These are phyloP conservation scores for Syzygium aromaticum DNA, from an alignment of 345 rosid genomes.

Conservation along the genomic window DNA sequence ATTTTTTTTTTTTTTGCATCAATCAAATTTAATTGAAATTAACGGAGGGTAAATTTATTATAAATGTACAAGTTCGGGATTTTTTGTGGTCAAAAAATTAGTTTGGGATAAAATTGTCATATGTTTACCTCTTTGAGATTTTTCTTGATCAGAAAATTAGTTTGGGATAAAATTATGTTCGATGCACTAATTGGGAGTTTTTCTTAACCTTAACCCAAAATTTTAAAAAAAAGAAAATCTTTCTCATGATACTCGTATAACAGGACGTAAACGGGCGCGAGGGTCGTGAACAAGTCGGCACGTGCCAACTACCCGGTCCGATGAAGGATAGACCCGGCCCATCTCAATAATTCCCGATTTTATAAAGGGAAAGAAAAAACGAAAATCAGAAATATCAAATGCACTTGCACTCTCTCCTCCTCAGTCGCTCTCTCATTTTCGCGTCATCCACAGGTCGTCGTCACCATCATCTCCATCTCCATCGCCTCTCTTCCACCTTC, in stretches of 20 bases:
- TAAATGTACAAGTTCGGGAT: no score
- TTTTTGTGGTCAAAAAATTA: no score
- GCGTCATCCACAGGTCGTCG: not conserved
- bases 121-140: no score
- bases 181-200: no score
- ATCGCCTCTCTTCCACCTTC: not conserved
- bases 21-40: no score
- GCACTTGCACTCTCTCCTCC: conserved; percentile 7
- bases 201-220: no score
- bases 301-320: not conserved
- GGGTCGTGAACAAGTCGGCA: not conserved
- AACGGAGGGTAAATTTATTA: no score
- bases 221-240: not conserved
- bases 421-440: not conserved
- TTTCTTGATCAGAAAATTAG: no score
- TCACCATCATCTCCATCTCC: not conserved
- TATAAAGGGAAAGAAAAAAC: not conserved
- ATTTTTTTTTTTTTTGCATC: no score
- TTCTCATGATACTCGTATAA: no score
- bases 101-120: no score
- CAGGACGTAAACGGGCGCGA: not conserved
- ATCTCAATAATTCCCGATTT: not conserved
- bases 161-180: no score
- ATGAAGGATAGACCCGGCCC: not conserved
- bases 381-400: not conserved